Conservation (phyloP, 495 filamentous ascomycete species). For the Trichoderma asperelloides region DNA sequence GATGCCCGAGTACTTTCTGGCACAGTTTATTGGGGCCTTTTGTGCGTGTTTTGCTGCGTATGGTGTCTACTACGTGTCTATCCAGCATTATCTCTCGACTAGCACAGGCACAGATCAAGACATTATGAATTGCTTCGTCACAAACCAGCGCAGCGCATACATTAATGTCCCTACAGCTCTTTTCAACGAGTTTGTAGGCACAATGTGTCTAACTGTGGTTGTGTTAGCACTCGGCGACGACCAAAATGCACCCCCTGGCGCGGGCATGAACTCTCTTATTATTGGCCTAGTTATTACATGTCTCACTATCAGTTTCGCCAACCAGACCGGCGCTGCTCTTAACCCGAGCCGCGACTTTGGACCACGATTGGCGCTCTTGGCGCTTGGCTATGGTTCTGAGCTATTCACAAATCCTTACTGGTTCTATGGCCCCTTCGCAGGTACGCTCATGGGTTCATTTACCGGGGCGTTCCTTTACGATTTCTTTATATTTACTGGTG, state of each 20-base stretch:
- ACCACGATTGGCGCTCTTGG: constrained; percentile 30
- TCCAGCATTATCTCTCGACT: constrained; percentile 27
- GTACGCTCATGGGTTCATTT: constrained; percentile 34
- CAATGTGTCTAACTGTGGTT: constrained; percentile 33
- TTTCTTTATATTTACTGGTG: constrained; percentile 44
- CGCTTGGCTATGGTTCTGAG: constrained; percentile 34
- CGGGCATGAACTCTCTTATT: constrained; percentile 41
- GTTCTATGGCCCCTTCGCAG: constrained; percentile 44
- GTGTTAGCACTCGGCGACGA: constrained; percentile 48
- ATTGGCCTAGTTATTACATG: constrained; percentile 37
- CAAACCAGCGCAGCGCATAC: constrained; percentile 29
- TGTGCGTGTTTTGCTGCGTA: constrained; percentile 36
- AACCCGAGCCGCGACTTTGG: constrained; percentile 47
- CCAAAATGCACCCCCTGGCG: constrained; percentile 44
- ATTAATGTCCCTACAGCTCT: constrained; percentile 39
- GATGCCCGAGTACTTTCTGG: constrained; percentile 39
- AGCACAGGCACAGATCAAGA: constrained; percentile 22
- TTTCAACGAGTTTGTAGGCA: constrained; percentile 43
- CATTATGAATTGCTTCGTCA: constrained; percentile 27
- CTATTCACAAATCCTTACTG: constrained; percentile 37
- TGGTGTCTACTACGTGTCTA: constrained; percentile 41
- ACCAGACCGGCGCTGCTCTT: constrained; percentile 39
- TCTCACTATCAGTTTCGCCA: constrained; percentile 36
- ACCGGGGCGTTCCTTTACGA: constrained; percentile 44
- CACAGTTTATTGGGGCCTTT: constrained; percentile 40